These are phyloP conservation scores for Hordeum pubiflorum DNA, from an alignment of 202 grass and related monocot species.

Conservation along the genomic window DNA sequence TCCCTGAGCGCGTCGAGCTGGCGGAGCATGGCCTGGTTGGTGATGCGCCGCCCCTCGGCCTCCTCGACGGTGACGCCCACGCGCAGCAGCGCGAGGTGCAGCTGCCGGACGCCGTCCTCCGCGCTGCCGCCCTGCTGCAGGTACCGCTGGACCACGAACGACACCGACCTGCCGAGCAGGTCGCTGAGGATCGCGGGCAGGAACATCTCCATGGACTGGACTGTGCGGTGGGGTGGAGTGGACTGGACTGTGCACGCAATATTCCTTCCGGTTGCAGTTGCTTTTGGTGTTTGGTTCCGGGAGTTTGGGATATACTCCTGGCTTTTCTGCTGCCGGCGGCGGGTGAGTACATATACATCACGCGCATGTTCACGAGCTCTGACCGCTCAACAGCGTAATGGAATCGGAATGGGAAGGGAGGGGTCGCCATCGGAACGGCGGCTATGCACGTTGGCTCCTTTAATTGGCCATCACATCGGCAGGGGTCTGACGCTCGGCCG, in stretches of 20 bases:
- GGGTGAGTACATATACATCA: not conserved
- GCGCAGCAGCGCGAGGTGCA: constrained; percentile 5
- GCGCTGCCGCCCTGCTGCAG: not conserved
- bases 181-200: constrained; percentile 3
- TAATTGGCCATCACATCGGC: not conserved
- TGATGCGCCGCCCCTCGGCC: constrained; percentile 14
- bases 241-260: not conserved
- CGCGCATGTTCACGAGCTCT: not conserved
- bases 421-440: not conserved
- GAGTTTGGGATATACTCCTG: not conserved
- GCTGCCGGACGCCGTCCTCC: not conserved
- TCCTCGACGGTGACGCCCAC: constrained; percentile 14
- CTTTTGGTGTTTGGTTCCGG: not conserved
- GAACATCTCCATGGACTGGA: constrained; percentile 24
- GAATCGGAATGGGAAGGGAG: not conserved
- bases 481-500: not conserved
- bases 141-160: not conserved
- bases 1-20: constrained; percentile 17
- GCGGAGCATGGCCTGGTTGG: constrained; percentile 19
- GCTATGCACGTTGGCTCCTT: not conserved
- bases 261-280: not conserved
- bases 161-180: constrained; percentile 1
- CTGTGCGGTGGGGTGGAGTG: not conserved
- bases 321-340: not conserved
- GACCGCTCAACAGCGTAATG: not conserved